phyloP scores from a whole-genome alignment of 2,329 filamentous ascomycete genomes.

The Emericellopsis atlantica region DNA sequence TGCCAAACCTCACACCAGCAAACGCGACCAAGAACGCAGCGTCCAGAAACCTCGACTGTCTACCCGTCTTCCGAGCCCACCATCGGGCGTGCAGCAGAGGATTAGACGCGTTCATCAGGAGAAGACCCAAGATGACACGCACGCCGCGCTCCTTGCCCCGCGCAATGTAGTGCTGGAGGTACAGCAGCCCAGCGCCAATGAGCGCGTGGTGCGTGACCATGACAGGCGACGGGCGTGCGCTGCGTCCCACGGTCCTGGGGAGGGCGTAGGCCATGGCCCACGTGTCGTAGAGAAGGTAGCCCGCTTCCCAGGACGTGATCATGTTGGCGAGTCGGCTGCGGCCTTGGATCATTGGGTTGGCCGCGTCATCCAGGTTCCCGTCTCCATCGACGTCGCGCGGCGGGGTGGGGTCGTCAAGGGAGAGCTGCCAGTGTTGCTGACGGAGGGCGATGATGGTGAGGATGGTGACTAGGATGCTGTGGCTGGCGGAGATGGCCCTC shows the following conservation, averaged over 20 bases:
- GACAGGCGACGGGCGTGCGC: background rate
- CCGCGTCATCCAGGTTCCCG: background rate
- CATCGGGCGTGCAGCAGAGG: background rate
- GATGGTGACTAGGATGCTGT: no score
- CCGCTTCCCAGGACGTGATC: background rate
- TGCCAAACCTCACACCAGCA: background rate
- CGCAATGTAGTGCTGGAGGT: constrained; percentile 1
- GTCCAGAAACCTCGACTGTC: background rate
- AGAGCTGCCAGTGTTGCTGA: no score
- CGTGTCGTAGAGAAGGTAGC: background rate
- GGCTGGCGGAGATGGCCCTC: no score
- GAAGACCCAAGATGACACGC: background rate
- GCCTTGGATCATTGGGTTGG: background rate
- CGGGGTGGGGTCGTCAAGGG: no score
- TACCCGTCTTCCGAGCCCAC: background rate
- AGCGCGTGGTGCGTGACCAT: background rate
- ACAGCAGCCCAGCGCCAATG: background rate
- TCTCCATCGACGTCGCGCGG: no score
- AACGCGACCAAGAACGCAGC: background rate
- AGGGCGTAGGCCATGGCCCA: background rate
- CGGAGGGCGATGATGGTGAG: no score
- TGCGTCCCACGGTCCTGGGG: background rate
- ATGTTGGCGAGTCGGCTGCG: background rate
- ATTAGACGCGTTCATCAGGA: background rate
- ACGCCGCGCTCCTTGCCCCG: background rate